phyloP scores from a whole-genome alignment of 1,284 basidiomycete species.

The Ganoderma lingzhi region DNA sequence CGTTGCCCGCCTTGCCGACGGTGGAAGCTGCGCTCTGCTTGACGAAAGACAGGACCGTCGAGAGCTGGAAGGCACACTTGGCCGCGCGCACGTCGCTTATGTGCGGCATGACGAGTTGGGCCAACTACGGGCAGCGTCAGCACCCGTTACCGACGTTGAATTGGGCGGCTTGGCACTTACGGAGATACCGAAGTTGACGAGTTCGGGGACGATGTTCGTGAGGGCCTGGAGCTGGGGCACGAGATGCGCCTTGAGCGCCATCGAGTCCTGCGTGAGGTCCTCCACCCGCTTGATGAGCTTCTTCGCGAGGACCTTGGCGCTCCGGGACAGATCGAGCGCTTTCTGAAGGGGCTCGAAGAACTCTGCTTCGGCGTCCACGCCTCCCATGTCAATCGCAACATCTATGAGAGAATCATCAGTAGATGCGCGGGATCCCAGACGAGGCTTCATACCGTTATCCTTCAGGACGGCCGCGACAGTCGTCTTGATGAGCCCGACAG shows the following conservation, averaged over 20 bases:
- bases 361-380: constrained; percentile 73
- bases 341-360: constrained; percentile 85
- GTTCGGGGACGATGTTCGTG: constrained; percentile 77
- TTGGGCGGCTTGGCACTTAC: constrained; percentile 51
- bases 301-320: constrained; percentile 82
- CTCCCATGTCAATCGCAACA: constrained; percentile 74
- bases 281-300: constrained; percentile 88
- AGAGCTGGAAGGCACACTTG: constrained; percentile 81
- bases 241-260: constrained; percentile 76
- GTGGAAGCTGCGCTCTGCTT: constrained; percentile 77
- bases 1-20: constrained; percentile 73
- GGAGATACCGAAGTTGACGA: constrained; percentile 90
- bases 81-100: constrained; percentile 76
- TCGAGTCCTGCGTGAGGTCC: constrained; percentile 75
- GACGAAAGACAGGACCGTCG: constrained; percentile 74
- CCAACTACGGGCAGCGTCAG: constrained; percentile 61
- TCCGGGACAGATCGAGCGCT: constrained; percentile 82
- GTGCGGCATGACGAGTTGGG: constrained; percentile 86
- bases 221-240: constrained; percentile 78
- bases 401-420: constrained; percentile 52
- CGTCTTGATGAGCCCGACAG: constrained; percentile 88
- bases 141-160: neutral
- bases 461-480: constrained; percentile 75
- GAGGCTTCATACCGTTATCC: constrained; percentile 70
- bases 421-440: neutral